Evolutionary conservation across 2,329 filamentous ascomycete species (phyloP).

Genomic region (Fonsecaea pugnacius): DNA sequence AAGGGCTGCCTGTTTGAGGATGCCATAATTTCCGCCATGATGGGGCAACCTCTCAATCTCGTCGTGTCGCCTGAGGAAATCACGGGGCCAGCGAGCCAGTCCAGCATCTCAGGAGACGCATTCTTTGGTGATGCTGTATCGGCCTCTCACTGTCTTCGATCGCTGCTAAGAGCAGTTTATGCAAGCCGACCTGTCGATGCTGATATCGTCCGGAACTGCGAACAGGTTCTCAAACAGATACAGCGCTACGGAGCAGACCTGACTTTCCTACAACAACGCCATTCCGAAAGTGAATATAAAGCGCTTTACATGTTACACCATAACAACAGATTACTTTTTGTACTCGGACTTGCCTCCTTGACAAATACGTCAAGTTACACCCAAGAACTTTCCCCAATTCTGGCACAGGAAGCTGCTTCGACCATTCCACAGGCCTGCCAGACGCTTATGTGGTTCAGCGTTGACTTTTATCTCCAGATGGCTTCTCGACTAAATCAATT

Average conservation of each 20-base stretch:
- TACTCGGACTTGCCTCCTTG: conserved; percentile 3
- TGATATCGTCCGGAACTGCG: neutral
- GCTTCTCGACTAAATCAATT: neutral
- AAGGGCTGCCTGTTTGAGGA: neutral
- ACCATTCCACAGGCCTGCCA: conserved; percentile 2
- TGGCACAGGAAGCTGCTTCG: conserved; percentile 3
- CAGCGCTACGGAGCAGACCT: neutral
- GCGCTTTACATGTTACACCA: conserved; percentile 1
- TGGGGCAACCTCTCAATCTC: conserved; percentile 13
- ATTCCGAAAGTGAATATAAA: neutral
- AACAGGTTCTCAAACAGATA: neutral
- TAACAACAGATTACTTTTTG: conserved; percentile 2
- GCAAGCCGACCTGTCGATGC: neutral
- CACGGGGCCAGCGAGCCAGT: neutral
- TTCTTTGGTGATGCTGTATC: neutral
- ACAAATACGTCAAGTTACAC: neutral
- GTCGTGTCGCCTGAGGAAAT: neutral
- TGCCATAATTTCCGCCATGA: neutral
- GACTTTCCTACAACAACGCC: neutral
- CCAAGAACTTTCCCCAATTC: neutral
- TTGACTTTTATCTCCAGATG: conserved; percentile 1
- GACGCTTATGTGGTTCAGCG: neutral
- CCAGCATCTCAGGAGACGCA: neutral
- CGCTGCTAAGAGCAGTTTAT: conserved; percentile 1
- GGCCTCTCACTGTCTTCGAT: conserved; percentile 2